phyloP scores from a whole-genome alignment of 1,139 yeast species.

The Wickerhamomyces sp. region DNA sequence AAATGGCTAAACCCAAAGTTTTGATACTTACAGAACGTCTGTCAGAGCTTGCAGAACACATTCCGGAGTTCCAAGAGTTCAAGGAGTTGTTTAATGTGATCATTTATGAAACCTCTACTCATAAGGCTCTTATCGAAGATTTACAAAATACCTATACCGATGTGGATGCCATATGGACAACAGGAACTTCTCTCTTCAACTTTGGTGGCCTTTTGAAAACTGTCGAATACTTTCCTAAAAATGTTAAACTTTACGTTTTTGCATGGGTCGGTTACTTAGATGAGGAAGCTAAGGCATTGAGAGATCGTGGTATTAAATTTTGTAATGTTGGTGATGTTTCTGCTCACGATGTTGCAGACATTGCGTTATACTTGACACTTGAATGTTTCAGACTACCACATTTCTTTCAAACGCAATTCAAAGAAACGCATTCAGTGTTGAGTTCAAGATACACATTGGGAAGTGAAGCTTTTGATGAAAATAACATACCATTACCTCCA shows the following conservation, averaged over 20 bases:
- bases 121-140: slow-evolving; percentile 22
- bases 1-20: slow-evolving; percentile 5
- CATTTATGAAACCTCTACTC: slow-evolving; percentile 15
- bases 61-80: slow-evolving; percentile 17
- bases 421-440: slow-evolving; percentile 18
- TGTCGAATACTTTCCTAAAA: slow-evolving; percentile 46
- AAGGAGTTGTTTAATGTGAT: slow-evolving; percentile 5
- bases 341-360: slow-evolving; percentile 45
- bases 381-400: slow-evolving; percentile 58
- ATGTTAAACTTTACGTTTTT: slow-evolving; percentile 53
- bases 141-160: slow-evolving; percentile 23
- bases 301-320: slow-evolving; percentile 14
- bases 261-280: slow-evolving; percentile 61
- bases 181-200: slow-evolving; percentile 50
- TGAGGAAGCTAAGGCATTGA: slow-evolving; percentile 45
- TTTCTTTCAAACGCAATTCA: slow-evolving; percentile 43
- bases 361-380: slow-evolving; percentile 58
- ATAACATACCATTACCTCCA: slow-evolving; percentile 20
- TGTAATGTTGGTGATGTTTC: slow-evolving; percentile 23
- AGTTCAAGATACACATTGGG: slow-evolving; percentile 33
- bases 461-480: slow-evolving; percentile 21
- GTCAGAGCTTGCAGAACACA: slow-evolving; percentile 21
- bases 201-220: slow-evolving; percentile 52
- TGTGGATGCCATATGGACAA: slow-evolving; percentile 55
- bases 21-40: slow-evolving; percentile 6